Percentiles rank a stretch among this genome's conserved stretches.
These are phyloP conservation scores for Rhamnella rubrinervis DNA, from an alignment of 331 rosid species.

Conservation along the genomic window DNA sequence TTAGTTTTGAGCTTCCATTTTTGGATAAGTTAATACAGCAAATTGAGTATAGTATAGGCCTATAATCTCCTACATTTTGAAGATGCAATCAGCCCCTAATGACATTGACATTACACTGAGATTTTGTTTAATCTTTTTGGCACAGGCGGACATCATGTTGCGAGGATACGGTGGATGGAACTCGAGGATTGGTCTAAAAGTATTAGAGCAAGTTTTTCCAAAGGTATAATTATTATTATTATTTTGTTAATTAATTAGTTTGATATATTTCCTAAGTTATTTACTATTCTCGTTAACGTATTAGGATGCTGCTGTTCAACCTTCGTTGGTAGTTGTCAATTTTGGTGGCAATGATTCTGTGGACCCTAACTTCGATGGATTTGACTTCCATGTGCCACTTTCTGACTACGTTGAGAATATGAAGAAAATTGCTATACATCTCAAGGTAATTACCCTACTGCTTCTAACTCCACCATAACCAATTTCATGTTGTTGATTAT, in stretches of 20 bases:
- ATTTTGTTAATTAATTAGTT: too few species aligned
- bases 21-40: too few species aligned
- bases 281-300: not conserved
- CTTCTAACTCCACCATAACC: too few species aligned
- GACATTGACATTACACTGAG: too few species aligned
- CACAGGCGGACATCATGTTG: conserved; percentile 60
- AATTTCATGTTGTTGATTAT: not conserved
- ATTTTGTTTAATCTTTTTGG: not conserved
- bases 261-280: too few species aligned
- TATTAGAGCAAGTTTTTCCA: conserved; percentile 55
- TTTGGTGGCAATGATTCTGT: conserved; percentile 88
- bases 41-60: too few species aligned
- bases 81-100: too few species aligned
- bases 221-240: conserved; percentile 38
- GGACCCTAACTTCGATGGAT: conserved; percentile 15
- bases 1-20: too few species aligned
- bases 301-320: conserved; percentile 56
- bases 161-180: conserved; percentile 78
- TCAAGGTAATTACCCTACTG: conserved; percentile 41
- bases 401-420: conserved; percentile 72
- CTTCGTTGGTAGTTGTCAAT: conserved; percentile 75
- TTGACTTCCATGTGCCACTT: conserved; percentile 51
- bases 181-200: conserved; percentile 58
- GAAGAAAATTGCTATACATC: conserved; percentile 68
- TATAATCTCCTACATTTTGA: too few species aligned